Base-by-base conservation (phyloP, 2,329 filamentous ascomycete species). In the Neoscytalidium dimidiatum region DNA sequence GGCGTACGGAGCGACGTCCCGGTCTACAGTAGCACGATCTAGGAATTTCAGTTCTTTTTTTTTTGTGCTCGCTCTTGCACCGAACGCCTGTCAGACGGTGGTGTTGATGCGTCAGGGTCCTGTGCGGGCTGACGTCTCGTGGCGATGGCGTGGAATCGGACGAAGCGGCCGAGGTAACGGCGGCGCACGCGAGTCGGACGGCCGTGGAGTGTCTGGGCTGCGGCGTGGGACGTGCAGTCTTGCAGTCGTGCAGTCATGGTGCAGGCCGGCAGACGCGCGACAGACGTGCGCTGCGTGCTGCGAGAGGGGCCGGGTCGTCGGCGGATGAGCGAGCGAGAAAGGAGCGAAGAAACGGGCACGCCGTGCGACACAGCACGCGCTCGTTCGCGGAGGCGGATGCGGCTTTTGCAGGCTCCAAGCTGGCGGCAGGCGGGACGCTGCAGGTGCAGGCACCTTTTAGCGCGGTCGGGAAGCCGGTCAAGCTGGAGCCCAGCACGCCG, bases 1-100 rank as follows among this genome's bases (percentile, higher is more conserved):
- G 61, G 61, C 61, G 61, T 53, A 64, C 38, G 48, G 61, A 44
- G 38, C 56, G 38, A 60, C 56, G 56, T 60, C 56, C 38, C 56
- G 56, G 56, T 33, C 56, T 60, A 31, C 13, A 64, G 29, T 52
- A 44, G 41, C 61, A 33, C n/a, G 38, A 31, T 35, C 31, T 43
- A 56, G 28, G 61, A 13, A n/a, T 62, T 28, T 61, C 11, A 17
- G 14, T 29, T 44, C 44, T 31, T 58, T 58, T 58, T 41, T 57
- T 28, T 46, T n/a, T n/a, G n/a, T n/a, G n/a, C n/a, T n/a, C n/a
- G n/a, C 26, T 23, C 38, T 53, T 29, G 35, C 23, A 41, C 8
- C 23, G 26, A 21, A 11, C 6, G 8, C 5, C 21, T 17, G 17
- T 41, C 23, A 58, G 35, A 46, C 29, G 48, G 46, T 41, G 58